Conservation (phyloP, 495 filamentous ascomycete genomes). For the Penicillium mononematosum region DNA sequence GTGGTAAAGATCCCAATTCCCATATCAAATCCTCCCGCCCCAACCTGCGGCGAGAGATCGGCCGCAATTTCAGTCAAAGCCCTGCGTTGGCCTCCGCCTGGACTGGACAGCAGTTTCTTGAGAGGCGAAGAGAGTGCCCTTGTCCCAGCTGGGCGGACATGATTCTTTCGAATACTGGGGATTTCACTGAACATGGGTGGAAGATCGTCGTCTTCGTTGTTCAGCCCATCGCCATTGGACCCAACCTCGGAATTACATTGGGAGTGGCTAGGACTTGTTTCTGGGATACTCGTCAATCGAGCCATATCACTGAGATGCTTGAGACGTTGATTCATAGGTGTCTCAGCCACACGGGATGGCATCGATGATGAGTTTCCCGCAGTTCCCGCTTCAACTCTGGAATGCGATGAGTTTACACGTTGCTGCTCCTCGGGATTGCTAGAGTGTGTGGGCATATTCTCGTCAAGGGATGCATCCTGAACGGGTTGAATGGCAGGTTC, state of each 20-base stretch:
- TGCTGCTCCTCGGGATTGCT: constrained; percentile 16
- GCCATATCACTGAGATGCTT: constrained; percentile 29
- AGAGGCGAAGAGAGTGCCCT: constrained; percentile 34
- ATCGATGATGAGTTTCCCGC: constrained; percentile 41
- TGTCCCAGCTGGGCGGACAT: constrained; percentile 24
- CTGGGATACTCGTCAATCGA: constrained; percentile 39
- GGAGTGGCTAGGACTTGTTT: constrained; percentile 41
- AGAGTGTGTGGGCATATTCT: constrained; percentile 15
- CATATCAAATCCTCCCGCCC: constrained; percentile 36
- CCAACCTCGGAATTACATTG: constrained; percentile 30
- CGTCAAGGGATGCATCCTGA: constrained; percentile 12
- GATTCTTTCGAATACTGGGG: constrained; percentile 20
- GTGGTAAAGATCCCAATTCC: constrained; percentile 43
- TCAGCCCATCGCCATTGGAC: constrained; percentile 28
- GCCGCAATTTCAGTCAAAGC: constrained; percentile 48
- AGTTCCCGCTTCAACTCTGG: constrained; percentile 9
- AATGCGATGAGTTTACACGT: not conserved
- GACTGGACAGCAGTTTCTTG: constrained; percentile 41
- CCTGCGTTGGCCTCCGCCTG: constrained; percentile 44
- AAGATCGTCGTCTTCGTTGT: constrained; percentile 46
- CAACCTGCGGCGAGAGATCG: constrained; percentile 42
- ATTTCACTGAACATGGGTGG: constrained; percentile 34
- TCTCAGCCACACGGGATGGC: constrained; percentile 44
- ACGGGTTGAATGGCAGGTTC: not conserved
- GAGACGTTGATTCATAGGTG: constrained; percentile 35